Base-by-base conservation (phyloP, 208 protist species). In the Angomonas deanei region DNA sequence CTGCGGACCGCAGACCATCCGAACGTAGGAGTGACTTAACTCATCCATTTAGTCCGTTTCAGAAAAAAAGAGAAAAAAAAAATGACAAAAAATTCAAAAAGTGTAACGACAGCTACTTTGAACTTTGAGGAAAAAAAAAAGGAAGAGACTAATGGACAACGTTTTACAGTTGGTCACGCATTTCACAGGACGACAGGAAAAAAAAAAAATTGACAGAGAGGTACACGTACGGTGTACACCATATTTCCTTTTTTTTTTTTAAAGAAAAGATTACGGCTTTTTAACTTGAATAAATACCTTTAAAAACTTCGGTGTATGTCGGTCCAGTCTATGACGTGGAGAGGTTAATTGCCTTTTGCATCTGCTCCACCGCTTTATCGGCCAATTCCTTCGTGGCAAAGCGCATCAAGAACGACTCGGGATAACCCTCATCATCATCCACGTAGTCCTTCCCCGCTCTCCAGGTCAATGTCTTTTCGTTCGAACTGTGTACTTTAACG, bases 381-480 rank as follows among this genome's bases (percentile, higher is more conserved):
- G 91, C 85, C 19, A 80, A 48, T 46, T 94, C 87, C 56, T 80
- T 82, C 1, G 80, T 80, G 10, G 77, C 48, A 36, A 92, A 80
- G 15, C 82, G 88, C 68, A 97, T 60, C 54, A 88, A 70, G 76
- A 97, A 94, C 34, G 59, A 89, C 66, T 97, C 88, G 21, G 86
- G 86, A 39, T 74, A 93, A 26, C 86, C 85, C 59, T 92, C 88
- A 55, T 92, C 86, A 59, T 97, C 86, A 36, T 94, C 88, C 15
- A 76, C 86, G 79, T 80, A 92, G 69, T 97, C 91, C 74, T 90
- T 92, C 28, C 74, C 68, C 28, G 84, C 72, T 8, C 72, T 74
- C 88, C 91, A 96, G 11, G 92, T 59, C 10, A 92, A 33, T 15
- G 73, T 48, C 76, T 95, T 94, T 42, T 92, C 87, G 24, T 61